These are phyloP conservation scores for Ogataea naganishii DNA, from an alignment of 805 yeast species.

Conservation along the genomic window DNA sequence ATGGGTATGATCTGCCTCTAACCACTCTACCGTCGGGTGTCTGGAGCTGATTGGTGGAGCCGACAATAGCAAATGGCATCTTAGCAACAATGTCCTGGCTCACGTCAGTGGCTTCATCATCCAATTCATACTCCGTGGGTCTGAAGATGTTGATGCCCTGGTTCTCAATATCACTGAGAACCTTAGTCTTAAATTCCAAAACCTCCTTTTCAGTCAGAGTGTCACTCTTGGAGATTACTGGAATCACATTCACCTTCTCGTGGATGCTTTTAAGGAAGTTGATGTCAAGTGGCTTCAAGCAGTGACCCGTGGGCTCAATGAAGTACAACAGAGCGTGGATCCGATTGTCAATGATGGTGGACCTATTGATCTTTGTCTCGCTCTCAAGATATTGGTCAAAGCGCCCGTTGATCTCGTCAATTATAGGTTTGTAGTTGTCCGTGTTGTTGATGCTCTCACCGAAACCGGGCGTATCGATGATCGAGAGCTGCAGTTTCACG, in stretches of 20 bases:
- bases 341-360: conserved; percentile 66
- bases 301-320: conserved; percentile 96
- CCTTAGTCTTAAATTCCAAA: conserved; percentile 61
- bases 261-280: conserved; percentile 82
- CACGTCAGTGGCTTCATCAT: conserved; percentile 65
- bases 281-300: conserved; percentile 81
- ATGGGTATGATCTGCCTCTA: conserved; percentile 87
- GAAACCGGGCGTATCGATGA: conserved; percentile 88
- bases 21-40: conserved; percentile 68
- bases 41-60: conserved; percentile 69
- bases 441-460: conserved; percentile 83
- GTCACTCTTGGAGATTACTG: conserved; percentile 92
- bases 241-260: conserved; percentile 87
- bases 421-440: conserved; percentile 82
- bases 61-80: conserved; percentile 92
- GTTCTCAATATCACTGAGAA: conserved; percentile 64
- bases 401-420: conserved; percentile 79
- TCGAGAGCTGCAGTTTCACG: conserved; percentile 74
- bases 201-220: conserved; percentile 86
- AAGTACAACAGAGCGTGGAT: conserved; percentile 91
- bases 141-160: conserved; percentile 70
- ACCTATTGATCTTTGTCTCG: conserved; percentile 76
- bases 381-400: conserved; percentile 84
- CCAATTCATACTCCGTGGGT: conserved; percentile 69
- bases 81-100: conserved; percentile 58